Base-by-base conservation (phyloP, 2,329 filamentous ascomycete species). In the Cryphonectria carpinicola region DNA sequence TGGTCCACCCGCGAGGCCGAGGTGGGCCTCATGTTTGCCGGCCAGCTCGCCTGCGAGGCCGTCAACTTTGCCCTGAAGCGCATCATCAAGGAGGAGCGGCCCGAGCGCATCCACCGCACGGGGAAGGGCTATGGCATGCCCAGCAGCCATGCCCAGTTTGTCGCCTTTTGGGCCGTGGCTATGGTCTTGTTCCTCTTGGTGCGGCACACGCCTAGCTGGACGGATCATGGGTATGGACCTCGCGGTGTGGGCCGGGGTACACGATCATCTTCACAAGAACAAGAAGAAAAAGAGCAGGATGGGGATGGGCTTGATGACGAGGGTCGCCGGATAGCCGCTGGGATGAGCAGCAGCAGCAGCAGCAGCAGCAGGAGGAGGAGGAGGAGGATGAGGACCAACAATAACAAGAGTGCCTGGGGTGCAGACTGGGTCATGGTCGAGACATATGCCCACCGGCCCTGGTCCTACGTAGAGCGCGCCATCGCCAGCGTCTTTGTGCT, bases 71-170 rank as follows among this genome's bases (percentile, higher is more conserved):
- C 86, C 4, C 85, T 99, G 65, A 99, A 99, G 85, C 89, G 96
- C 37, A 85, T 94, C 73, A 95, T 99, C 80, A 96, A 95, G 79
- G 94, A 98, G 81, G 93, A 97, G 80, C 88, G 96, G 65, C 96
- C 96, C 39, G 88, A 86, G 73, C 92, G 92, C 89, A 91, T 85
- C 86, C 90, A 95, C 78, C 89, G 89, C 66, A 93, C 92, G 78
- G 66, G 94, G 69, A 97, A 97, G 81, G 96, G 96, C 74, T 99
- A 99, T 79, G 97, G 96, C 76, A 99, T 99, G 97, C 96, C 96
- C 67, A 87, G 84, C 74, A 98, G 95, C 52, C 96, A 99, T 82
- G 93, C 96, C 11, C 96, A 99, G 83, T 99, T 98, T 80, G 92
- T 95, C 72, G 88, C 92, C 69, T 99, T 94, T 84, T 98, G 97